Conservation (phyloP, 176 grass and related monocot species). For the Carex myosuroides region DNA sequence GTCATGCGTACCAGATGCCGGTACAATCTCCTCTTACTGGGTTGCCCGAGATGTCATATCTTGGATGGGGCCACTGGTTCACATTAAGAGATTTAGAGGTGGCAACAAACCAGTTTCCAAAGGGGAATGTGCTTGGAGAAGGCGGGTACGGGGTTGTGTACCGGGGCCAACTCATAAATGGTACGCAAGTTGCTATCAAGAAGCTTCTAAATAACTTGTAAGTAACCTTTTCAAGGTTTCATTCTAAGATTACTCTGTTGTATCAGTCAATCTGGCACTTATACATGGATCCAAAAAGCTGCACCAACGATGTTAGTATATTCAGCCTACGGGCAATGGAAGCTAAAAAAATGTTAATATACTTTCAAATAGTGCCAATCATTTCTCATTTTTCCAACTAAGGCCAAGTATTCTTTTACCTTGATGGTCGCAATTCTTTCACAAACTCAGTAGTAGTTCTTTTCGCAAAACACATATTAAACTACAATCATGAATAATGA, state of each 20-base stretch:
- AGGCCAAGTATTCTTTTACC: not conserved
- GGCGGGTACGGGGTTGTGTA: constrained; percentile 95
- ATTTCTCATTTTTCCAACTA: not conserved
- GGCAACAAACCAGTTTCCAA: constrained; percentile 77
- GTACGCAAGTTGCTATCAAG: constrained; percentile 69
- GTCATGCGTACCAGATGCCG: constrained; percentile 34
- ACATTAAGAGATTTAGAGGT: constrained; percentile 85
- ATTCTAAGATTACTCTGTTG: constrained; percentile 54
- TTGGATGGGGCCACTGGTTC: constrained; percentile 99
- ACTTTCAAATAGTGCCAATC: not conserved
- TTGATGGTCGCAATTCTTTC: not conserved
- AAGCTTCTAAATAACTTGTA: constrained; percentile 97
- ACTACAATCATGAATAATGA: not conserved
- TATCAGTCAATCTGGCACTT: constrained; percentile 57
- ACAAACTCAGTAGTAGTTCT: not conserved
- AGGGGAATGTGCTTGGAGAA: constrained; percentile 89
- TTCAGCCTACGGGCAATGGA: not conserved
- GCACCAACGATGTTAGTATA: constrained; percentile 29
- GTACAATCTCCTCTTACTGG: constrained; percentile 55
- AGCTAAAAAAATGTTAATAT: not conserved
- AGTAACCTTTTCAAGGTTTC: constrained; percentile 63
- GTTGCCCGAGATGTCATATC: constrained; percentile 86
- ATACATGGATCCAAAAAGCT: constrained; percentile 40
- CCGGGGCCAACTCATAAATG: constrained; percentile 70
- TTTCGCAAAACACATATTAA: not conserved